Conservation (phyloP, 2,329 filamentous ascomycete species). For the Scedosporium boydii region DNA sequence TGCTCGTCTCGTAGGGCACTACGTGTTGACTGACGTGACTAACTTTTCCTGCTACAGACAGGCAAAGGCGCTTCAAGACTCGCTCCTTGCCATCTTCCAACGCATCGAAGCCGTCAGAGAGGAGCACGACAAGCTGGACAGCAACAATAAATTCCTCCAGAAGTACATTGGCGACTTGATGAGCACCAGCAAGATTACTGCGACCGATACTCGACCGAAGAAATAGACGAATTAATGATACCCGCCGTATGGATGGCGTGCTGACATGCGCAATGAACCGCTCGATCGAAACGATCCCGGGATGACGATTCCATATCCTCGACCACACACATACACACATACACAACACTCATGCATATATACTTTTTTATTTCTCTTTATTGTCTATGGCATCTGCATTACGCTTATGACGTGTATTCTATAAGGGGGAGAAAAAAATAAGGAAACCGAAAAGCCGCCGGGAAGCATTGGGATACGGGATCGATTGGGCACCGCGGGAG, state of each 20-base stretch:
- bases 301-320: not conserved
- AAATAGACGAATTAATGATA: conserved; percentile 31
- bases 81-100: conserved; percentile 80
- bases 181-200: conserved; percentile 68
- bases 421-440: not conserved
- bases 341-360: too few relatives aligned
- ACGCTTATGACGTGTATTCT: not conserved
- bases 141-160: conserved; percentile 92
- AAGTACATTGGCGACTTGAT: conserved; percentile 97
- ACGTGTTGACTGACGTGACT: too few relatives aligned
- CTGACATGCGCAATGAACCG: not conserved
- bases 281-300: not conserved
- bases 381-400: not conserved
- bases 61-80: conserved; percentile 80
- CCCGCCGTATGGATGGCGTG: not conserved
- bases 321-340: not conserved
- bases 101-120: conserved; percentile 89
- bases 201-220: conserved; percentile 38
- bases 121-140: conserved; percentile 94
- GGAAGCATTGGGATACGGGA: not conserved
- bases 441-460: not conserved
- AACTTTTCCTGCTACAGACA: conserved; percentile 47
- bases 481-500: not conserved
- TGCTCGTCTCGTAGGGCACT: too few relatives aligned
- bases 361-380: not conserved